Evolutionary conservation across 1,139 yeast genomes (phyloP).

Genomic region (Blastobotrys petasosporus): DNA sequence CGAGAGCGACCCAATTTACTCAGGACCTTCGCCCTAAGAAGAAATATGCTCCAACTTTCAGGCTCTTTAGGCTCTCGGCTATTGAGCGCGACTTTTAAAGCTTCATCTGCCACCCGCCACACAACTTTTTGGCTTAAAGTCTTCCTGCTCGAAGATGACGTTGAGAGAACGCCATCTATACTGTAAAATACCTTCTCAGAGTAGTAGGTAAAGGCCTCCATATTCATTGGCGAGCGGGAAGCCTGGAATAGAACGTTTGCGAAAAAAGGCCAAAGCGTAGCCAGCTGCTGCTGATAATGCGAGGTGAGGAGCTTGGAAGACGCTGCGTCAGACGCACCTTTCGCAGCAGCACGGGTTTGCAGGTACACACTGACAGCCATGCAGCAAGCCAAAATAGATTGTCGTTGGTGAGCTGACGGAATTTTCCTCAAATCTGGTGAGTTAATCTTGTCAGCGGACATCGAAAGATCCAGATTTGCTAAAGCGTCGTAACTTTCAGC

Average conservation of each 20-base stretch:
- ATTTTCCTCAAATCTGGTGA: slow-evolving; percentile 53
- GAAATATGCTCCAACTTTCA: slow-evolving; percentile 58
- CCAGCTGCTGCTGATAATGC: slow-evolving; percentile 37
- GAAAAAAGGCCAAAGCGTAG: slow-evolving; percentile 50
- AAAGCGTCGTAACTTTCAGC: slow-evolving; percentile 76
- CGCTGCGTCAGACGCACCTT: background rate
- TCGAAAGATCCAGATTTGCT: slow-evolving; percentile 82
- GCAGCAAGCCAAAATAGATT: slow-evolving; percentile 63
- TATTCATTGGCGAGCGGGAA: slow-evolving; percentile 53
- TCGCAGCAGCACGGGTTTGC: slow-evolving; percentile 18
- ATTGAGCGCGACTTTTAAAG: slow-evolving; percentile 28
- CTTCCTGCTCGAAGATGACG: slow-evolving; percentile 6
- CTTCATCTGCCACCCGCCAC: slow-evolving; percentile 16
- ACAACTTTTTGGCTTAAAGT: slow-evolving; percentile 12
- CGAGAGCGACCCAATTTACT: slow-evolving; percentile 36
- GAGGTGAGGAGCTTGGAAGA: slow-evolving; percentile 8
- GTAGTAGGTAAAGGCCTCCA: slow-evolving; percentile 30
- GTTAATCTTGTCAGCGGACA: slow-evolving; percentile 84
- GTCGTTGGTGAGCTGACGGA: slow-evolving; percentile 64
- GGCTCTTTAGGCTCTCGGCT: slow-evolving; percentile 25
- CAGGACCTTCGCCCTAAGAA: slow-evolving; percentile 55
- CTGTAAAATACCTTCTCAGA: slow-evolving; percentile 28
- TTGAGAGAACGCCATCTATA: slow-evolving; percentile 17
- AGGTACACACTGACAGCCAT: slow-evolving; percentile 62
- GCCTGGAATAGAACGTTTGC: slow-evolving; percentile 61